Evolutionary conservation across 805 yeast species (phyloP).

Genomic region (Ogataea angusta): DNA sequence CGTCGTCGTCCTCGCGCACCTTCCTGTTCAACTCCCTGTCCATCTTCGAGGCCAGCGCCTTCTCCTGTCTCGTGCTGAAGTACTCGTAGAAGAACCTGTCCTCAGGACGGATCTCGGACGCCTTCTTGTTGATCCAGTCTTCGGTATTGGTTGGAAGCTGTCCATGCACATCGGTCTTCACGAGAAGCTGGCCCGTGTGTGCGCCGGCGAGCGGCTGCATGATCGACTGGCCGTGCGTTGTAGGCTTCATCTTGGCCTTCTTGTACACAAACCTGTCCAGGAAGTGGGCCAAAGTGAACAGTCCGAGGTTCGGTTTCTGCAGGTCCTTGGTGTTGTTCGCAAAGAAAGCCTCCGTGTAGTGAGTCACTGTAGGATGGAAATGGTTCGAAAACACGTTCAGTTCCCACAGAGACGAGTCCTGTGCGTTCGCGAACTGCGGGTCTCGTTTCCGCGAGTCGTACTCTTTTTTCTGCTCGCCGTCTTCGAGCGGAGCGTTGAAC

Average conservation of each 20-base stretch:
- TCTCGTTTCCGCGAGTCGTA: constrained; percentile 91
- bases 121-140: constrained; percentile 71
- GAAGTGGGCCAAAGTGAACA: constrained; percentile 85
- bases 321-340: constrained; percentile 39
- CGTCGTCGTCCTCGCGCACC: constrained; percentile 42
- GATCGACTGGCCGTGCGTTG: constrained; percentile 81
- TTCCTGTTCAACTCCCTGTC: constrained; percentile 44
- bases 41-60: constrained; percentile 32
- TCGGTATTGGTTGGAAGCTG: constrained; percentile 78
- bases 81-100: constrained; percentile 87
- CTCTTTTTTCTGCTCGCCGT: constrained; percentile 14
- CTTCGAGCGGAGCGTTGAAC: constrained; percentile 49
- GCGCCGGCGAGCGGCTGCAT: constrained; percentile 97
- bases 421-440: constrained; percentile 89
- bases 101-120: constrained; percentile 72
- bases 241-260: constrained; percentile 76
- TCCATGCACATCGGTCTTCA: constrained; percentile 43
- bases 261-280: constrained; percentile 93
- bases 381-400: constrained; percentile 67
- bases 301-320: constrained; percentile 81
- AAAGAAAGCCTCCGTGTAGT: constrained; percentile 68
- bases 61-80: constrained; percentile 61
- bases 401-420: constrained; percentile 84
- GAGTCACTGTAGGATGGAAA: constrained; percentile 87
- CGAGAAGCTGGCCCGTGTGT: constrained; percentile 66